Evolutionary conservation across 306 rosid genomes (phyloP).

Genomic region (Arachis hypogaea): DNA sequence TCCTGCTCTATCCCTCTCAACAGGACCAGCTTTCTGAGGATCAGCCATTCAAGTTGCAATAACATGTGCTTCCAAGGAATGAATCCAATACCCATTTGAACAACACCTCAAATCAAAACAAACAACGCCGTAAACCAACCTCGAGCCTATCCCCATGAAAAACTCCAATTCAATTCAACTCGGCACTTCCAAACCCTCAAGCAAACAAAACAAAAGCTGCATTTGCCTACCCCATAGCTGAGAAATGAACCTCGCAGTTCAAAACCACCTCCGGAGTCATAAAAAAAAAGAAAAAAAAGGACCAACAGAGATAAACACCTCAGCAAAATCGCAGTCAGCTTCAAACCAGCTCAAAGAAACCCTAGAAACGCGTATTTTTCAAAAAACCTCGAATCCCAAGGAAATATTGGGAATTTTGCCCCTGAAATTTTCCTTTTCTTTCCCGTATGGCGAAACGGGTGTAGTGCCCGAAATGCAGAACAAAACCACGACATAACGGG

Average conservation of each 20-base stretch:
- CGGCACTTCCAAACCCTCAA: constrained; percentile 20
- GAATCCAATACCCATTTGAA: too few species aligned
- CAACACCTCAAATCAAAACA: too few species aligned
- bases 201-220: background rate
- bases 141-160: constrained; percentile 67
- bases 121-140: background rate
- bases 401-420: background rate
- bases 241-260: constrained; percentile 44
- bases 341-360: constrained; percentile 50
- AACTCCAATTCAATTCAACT: constrained; percentile 23
- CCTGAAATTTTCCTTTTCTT: constrained; percentile 2
- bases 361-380: constrained; percentile 48
- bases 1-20: too few species aligned
- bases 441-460: background rate
- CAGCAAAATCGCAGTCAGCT: constrained; percentile 43
- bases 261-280: constrained; percentile 30
- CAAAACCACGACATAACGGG: constrained; percentile 9
- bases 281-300: background rate
- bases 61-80: too few species aligned
- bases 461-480: constrained; percentile 14
- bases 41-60: too few species aligned
- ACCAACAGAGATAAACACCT: background rate
- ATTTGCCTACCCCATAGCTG: constrained; percentile 36
- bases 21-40: too few species aligned
- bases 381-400: constrained; percentile 34